Base-by-base conservation (phyloP, 2,329 filamentous ascomycete genomes). In the Coniochaeta prunicola region DNA sequence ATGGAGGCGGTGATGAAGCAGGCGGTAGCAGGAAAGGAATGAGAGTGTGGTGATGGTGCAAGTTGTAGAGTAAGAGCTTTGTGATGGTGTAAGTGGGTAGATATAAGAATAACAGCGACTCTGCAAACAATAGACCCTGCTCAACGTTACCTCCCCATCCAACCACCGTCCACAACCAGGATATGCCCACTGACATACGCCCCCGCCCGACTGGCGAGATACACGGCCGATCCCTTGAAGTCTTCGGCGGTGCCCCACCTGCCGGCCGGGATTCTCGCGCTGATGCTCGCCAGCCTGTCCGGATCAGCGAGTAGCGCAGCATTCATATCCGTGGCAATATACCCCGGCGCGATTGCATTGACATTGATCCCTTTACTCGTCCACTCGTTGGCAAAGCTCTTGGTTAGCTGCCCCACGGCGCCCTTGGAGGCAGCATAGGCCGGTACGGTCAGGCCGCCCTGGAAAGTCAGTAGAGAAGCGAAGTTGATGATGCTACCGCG, bases 261-360 rank as follows among this genome's bases (percentile, higher is more conserved):
- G 0, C 89, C 91, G 0, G 90, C 90, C 0, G 92, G 92, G 66
- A 96, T 96, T 59, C 91, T 78, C 34, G 84, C 85, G 68, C 89
- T 81, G 65, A 96, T 96, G 67, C 87, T 87, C 63, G 80, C 83
- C 61, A 89, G 80, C 36, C 92, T 77, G 64, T 81, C 83, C 66
- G 82, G 73, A 71, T 96, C 86, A 56, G 86, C 82, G 48, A 96
- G 83, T 68, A 97, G 74, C 2, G 91, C 92, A 64, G 80, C 82
- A 71, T 96, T 97, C 92, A 96, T 96, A 61, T 96, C 92, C n/a
- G 92, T 96, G 56, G 84, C 89, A 66, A 96, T 90, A 73, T 96
- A 96, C 0, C 92, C 92, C 0, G 92, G 92, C 2, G 92, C 91
- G 68, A 96, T 90, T 8, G 89, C 90, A 71, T 96, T 96, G 42